Conservation (phyloP, 1,284 basidiomycete genomes). For the Ceratobasidium theobromae region DNA sequence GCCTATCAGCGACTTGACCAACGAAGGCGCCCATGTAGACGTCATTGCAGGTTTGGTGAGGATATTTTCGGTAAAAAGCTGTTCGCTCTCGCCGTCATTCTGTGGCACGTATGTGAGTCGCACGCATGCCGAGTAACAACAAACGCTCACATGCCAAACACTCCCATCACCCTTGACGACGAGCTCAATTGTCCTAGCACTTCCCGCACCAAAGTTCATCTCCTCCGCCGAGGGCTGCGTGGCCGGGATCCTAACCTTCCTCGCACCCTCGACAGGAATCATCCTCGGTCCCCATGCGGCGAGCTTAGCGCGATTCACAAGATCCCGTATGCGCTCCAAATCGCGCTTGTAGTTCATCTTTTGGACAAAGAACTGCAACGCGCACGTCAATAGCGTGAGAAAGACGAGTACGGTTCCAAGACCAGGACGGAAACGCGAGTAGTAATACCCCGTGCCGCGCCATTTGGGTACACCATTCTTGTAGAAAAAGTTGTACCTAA, state of each 20-base stretch:
- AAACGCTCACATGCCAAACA: conserved; percentile 68
- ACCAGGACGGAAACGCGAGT: conserved; percentile 88
- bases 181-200: conserved; percentile 68
- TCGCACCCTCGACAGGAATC: conserved; percentile 57
- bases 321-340: conserved; percentile 64
- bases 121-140: neutral
- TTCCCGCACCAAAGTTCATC: conserved; percentile 52
- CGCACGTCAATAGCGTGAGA: conserved; percentile 69
- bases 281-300: conserved; percentile 77
- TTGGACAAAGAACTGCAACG: conserved; percentile 78
- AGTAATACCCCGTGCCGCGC: conserved; percentile 87
- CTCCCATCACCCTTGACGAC: conserved; percentile 65
- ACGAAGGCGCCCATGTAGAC: conserved; percentile 34
- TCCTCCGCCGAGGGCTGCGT: conserved; percentile 56
- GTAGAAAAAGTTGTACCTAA: conserved; percentile 86
- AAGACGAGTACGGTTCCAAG: conserved; percentile 76
- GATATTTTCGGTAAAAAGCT: conserved; percentile 33
- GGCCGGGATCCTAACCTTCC: conserved; percentile 73
- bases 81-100: conserved; percentile 31
- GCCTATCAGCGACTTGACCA: conserved; percentile 19
- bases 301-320: conserved; percentile 61
- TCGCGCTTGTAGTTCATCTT: conserved; percentile 75
- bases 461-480: conserved; percentile 89
- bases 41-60: conserved; percentile 31
- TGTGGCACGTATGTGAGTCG: neutral